Evolutionary conservation across 176 grass and related monocot genomes (phyloP).

Genomic region (Bonia amplexicaulis): DNA sequence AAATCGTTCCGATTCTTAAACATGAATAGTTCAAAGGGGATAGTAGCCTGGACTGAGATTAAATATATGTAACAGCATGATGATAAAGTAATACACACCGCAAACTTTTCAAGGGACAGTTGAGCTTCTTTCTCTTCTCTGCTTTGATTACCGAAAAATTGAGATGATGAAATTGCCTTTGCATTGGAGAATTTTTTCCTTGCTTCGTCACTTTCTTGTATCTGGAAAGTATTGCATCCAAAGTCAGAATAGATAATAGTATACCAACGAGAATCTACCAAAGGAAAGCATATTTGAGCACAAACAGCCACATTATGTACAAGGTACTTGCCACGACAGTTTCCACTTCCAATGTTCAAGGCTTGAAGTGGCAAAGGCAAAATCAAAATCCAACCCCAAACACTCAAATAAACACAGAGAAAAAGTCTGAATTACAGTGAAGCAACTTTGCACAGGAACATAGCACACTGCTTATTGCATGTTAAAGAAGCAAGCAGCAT

Average conservation of each 20-base stretch:
- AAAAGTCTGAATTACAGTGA: neutral
- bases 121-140: constrained; percentile 61
- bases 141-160: constrained; percentile 62
- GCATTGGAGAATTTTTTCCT: constrained; percentile 87
- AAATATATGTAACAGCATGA: neutral
- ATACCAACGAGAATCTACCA: neutral
- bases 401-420: neutral
- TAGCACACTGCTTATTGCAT: neutral
- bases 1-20: neutral
- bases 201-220: constrained; percentile 66
- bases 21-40: neutral
- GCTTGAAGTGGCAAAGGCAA: neutral
- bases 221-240: constrained; percentile 26
- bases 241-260: neutral
- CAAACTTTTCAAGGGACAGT: constrained; percentile 64
- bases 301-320: neutral
- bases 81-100: constrained; percentile 30
- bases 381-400: neutral
- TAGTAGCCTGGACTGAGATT: neutral
- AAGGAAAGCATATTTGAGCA: neutral
- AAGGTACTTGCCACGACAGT: neutral
- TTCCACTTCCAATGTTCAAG: neutral
- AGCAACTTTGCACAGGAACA: neutral
- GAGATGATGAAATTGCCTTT: constrained; percentile 74
- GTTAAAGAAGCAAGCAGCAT: neutral